Base-by-base conservation (phyloP, 1,284 basidiomycete genomes). In the Moesziomyces parantarcticus region DNA sequence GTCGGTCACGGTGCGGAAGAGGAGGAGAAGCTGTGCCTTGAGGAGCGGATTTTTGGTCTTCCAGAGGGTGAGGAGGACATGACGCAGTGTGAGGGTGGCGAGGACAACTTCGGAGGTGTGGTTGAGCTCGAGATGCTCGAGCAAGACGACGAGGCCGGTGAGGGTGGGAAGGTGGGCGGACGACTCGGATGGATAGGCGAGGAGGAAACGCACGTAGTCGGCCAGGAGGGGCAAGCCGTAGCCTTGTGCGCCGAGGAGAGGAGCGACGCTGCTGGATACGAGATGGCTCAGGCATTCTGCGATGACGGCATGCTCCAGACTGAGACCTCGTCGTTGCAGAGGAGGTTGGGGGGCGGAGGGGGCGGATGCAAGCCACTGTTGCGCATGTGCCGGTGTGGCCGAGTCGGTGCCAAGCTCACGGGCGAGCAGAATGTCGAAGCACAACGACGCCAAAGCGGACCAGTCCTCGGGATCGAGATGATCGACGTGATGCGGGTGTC, bases 401-500 rank as follows among this genome's bases (percentile, higher is more conserved):
- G 56, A 3, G 29, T 32, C 21, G 8, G 16, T 34, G n/a, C 56
- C 46, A 9, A 77, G 64, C n/a, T 71, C 50, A 14, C 71, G 59
- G 25, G 57, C 51, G 5, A 79, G 58, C 5, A 80, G 42, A 18
- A 75, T 46, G 45, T 75, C 69, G 86, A 94, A 94, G 54, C 89
- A 89, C 36, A 93, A 84, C 48, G 89, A 87, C 40, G 91, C 88
- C 25, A 93, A 84, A 21, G 85, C 85, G 10, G 89, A 83, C 95
- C 95, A 98, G 42, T 83, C 85, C 0, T 86, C 84, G 16, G 87
- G 85, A 10, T 89, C 89, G 29, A 96, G 82, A 75, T 91, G 89
- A 32, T 94, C 90, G 50, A 94, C 86, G 83, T 97, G 94, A 0
- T 92, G 90, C 2, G 85, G 84, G 80, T 89, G 90, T 50, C 85